Conservation (phyloP, 2,329 filamentous ascomycete species). For the Scytalidium sp. region DNA sequence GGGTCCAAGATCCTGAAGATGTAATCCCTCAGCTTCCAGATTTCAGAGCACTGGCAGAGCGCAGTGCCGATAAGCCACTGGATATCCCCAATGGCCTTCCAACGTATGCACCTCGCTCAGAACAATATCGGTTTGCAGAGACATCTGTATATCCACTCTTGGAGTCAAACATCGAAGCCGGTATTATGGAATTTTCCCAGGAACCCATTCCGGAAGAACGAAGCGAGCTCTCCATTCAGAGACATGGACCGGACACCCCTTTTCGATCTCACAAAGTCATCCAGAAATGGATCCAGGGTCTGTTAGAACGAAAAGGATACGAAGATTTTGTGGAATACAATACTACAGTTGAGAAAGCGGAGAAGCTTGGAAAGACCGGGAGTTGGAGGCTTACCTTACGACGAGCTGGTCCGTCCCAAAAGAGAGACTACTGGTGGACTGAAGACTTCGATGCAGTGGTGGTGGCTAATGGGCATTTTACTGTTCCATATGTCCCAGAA, state of each 20-base stretch:
- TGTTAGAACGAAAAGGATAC: conserved; percentile 50
- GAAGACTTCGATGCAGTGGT: conserved; percentile 64
- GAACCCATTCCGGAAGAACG: conserved; percentile 45
- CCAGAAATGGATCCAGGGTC: conserved; percentile 46
- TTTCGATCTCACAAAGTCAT: conserved; percentile 58
- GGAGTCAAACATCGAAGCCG: conserved; percentile 57
- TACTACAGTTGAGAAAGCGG: conserved; percentile 57
- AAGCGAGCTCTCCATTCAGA: conserved; percentile 36
- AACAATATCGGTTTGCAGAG: conserved; percentile 46
- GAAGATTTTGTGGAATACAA: conserved; percentile 47
- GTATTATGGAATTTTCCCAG: conserved; percentile 56
- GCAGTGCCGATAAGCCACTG: conserved; percentile 48
- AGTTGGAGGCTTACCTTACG: conserved; percentile 53
- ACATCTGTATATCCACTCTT: conserved; percentile 58
- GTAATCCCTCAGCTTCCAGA: conserved; percentile 35
- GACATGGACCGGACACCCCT: conserved; percentile 54
- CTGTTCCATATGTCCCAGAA: conserved; percentile 57
- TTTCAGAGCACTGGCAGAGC: conserved; percentile 42
- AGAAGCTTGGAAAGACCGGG: conserved; percentile 37
- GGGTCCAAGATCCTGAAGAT: conserved; percentile 39
- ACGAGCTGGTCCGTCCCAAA: conserved; percentile 23
- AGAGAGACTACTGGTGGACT: conserved; percentile 56
- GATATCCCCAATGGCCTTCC: conserved; percentile 45
- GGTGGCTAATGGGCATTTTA: conserved; percentile 65
- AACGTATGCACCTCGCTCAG: conserved; percentile 34